Conservation (phyloP, 805 yeast genomes). For the Candida arabinofermentans region DNA sequence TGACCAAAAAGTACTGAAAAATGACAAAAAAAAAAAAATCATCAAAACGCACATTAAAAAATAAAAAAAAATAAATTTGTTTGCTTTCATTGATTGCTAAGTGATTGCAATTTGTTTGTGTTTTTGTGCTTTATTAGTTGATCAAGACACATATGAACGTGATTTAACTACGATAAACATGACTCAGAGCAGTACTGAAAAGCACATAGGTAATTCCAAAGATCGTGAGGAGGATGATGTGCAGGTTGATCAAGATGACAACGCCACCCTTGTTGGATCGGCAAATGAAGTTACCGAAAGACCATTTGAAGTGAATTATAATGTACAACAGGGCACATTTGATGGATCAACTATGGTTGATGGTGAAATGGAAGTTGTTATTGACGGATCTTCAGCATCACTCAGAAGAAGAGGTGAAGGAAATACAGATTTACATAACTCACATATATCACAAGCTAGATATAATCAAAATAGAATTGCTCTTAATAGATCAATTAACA, state of each 20-base stretch:
- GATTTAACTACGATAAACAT: too few species aligned
- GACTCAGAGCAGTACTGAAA: neutral
- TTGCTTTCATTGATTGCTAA: too few species aligned
- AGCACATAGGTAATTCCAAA: neutral
- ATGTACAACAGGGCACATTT: slow-evolving; percentile 17
- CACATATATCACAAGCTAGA: slow-evolving; percentile 67
- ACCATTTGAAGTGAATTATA: slow-evolving; percentile 15
- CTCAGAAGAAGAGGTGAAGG: slow-evolving; percentile 19
- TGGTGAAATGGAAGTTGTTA: slow-evolving; percentile 13
- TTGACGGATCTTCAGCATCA: slow-evolving; percentile 9
- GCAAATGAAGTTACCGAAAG: slow-evolving; percentile 1
- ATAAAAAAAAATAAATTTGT: too few species aligned
- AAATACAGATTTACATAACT: slow-evolving; percentile 25
- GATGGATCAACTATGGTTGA: slow-evolving; percentile 28
- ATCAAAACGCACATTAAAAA: too few species aligned
- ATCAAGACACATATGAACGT: too few species aligned
- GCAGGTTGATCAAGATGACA: slow-evolving; percentile 14
- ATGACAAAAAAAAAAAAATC: too few species aligned
- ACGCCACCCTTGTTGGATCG: slow-evolving; percentile 20
- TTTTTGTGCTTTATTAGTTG: too few species aligned
- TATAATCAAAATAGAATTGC: slow-evolving; percentile 70
- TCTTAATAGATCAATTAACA: slow-evolving; percentile 56
- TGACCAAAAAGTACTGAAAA: too few species aligned
- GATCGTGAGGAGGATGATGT: neutral
- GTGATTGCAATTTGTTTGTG: too few species aligned